A percentile compares a stretch with the other conserved stretches of the same genome.
phyloP scores from a whole-genome alignment of 2,329 filamentous ascomycete species.

The Penicillium corylophilum region DNA sequence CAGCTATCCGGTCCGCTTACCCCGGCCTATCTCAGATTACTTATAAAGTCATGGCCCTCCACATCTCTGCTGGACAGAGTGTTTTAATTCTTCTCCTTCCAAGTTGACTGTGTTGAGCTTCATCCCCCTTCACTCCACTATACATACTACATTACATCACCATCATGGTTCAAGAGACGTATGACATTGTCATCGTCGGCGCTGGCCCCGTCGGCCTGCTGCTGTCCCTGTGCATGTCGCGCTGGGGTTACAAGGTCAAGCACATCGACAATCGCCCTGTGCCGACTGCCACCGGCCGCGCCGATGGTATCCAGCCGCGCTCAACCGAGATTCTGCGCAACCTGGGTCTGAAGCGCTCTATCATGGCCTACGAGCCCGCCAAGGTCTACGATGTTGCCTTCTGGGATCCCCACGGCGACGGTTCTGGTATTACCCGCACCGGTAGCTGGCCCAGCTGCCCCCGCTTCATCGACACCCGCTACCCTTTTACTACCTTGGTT shows the following conservation, averaged over 20 bases:
- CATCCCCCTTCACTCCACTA: background rate
- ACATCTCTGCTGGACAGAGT: conserved; percentile 6
- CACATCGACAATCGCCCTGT: conserved; percentile 89
- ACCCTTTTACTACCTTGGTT: conserved; percentile 62
- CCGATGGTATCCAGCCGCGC: conserved; percentile 87
- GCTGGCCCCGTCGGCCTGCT: conserved; percentile 87
- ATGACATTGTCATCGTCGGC: conserved; percentile 78
- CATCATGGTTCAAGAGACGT: conserved; percentile 48
- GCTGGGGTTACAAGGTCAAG: conserved; percentile 94
- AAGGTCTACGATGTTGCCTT: conserved; percentile 74
- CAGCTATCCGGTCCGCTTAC: conserved; percentile 16
- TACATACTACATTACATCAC: background rate
- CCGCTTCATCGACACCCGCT: conserved; percentile 68
- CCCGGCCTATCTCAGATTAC: conserved; percentile 24
- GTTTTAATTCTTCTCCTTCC: background rate
- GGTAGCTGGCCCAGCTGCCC: conserved; percentile 84
- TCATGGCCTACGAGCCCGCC: conserved; percentile 85
- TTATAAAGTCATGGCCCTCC: conserved; percentile 27
- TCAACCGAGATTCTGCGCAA: conserved; percentile 84
- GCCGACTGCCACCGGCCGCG: conserved; percentile 80
- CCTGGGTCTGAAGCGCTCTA: conserved; percentile 81
- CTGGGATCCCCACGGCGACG: conserved; percentile 57
- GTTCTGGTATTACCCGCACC: conserved; percentile 58
- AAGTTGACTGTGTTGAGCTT: conserved; percentile 1
- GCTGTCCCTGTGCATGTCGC: conserved; percentile 79